Base-by-base conservation (phyloP, 2,329 filamentous ascomycete genomes). In the Phialocephala subalpina region DNA sequence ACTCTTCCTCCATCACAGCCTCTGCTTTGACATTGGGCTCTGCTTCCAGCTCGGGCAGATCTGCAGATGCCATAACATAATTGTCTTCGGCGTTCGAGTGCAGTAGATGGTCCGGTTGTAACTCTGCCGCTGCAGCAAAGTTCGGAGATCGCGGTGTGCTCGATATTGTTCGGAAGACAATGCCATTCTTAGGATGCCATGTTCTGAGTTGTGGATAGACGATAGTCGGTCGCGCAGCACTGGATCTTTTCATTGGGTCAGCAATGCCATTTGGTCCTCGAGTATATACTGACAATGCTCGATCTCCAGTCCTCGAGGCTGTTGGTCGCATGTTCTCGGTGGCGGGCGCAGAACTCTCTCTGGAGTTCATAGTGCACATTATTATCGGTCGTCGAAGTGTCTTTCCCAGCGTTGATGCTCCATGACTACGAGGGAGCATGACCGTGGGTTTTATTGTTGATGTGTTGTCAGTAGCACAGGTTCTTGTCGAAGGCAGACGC, bases 171-270 rank as follows among this genome's bases (percentile, higher is more conserved):
- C 72, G 69, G 67, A 82, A 82, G 2, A 80, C 74, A 60, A 82
- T 77, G 42, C 80, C 79, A 62, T 76, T 73, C n/a, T 70, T 74
- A 4, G 77, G 75, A 60, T 76, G 75, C 81, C 81, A 82, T 33
- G 77, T 70, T 58, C 74, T 75, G 56, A 67, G 55, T 35, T 56
- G 56, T 20, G 61, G 60, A 38, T 60, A 47, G 14, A 27, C 53
- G 27, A 58, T 56, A n/a, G 22, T 63, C 12, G 61, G 45, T 33
- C 56, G 61, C 52, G 67, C 42, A n/a, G 58, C 22, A 47, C n/a
- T 60, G 25, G 64, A 67, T 12, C 67, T 68, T 40, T 35, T 49
- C 20, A 42, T 27, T 8, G n/a, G 2, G 57, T 70, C 64, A 70
- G 65, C 27, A 33, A 47, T 29, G 29, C 20, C 45, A 9, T 35